phyloP scores from a whole-genome alignment of 148 eudicot species.

The Polygonum maritimum region DNA sequence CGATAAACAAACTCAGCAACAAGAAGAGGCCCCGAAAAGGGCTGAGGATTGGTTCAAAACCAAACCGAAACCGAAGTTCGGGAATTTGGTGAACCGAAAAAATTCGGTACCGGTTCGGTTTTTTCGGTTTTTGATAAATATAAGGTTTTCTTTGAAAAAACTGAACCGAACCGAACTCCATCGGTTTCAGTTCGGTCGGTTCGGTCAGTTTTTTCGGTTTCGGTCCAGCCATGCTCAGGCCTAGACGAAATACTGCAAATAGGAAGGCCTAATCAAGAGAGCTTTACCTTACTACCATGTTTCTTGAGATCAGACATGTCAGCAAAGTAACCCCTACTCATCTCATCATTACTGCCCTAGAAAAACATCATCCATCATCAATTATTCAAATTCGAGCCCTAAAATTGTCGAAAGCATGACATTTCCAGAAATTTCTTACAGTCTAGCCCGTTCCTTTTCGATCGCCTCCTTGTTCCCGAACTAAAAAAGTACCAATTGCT shows the following conservation, averaged over 20 bases:
- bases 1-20: constrained; percentile 13
- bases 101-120: too few relatives aligned
- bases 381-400: background rate
- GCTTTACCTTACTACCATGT: constrained; percentile 81
- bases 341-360: constrained; percentile 94
- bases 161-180: too few relatives aligned
- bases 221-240: constrained; percentile 13
- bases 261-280: background rate
- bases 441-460: constrained; percentile 83
- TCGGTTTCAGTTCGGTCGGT: too few relatives aligned
- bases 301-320: constrained; percentile 76
- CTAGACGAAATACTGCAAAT: constrained; percentile 1
- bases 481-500: constrained; percentile 23
- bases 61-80: too few relatives aligned
- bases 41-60: too few relatives aligned
- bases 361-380: constrained; percentile 9
- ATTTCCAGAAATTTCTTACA: constrained; percentile 34
- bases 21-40: constrained; percentile 8
- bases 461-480: constrained; percentile 72
- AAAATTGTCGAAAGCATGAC: background rate
- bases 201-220: too few relatives aligned
- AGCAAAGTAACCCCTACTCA: constrained; percentile 91
- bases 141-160: too few relatives aligned
- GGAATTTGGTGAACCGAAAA: too few relatives aligned
- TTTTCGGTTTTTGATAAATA: too few relatives aligned